These are phyloP conservation scores for Dendrobium huoshanense DNA, from an alignment of 106 monocot genomes.

Conservation along the genomic window DNA sequence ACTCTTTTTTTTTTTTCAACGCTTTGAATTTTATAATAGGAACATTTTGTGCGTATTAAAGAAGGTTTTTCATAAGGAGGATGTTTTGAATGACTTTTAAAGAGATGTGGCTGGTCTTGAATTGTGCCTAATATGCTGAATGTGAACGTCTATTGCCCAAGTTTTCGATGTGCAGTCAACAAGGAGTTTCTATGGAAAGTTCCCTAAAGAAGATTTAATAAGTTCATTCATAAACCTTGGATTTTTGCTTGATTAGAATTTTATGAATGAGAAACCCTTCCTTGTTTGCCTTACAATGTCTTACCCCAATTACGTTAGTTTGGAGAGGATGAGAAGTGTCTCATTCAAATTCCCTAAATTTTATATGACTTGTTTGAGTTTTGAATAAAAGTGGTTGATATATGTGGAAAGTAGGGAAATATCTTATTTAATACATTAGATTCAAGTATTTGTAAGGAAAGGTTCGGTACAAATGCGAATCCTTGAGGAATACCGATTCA, in stretches of 20 bases:
- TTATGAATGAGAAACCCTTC: neutral
- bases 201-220: neutral
- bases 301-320: neutral
- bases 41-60: neutral
- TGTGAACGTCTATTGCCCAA: neutral
- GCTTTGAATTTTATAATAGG: neutral
- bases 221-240: neutral
- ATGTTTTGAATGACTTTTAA: neutral
- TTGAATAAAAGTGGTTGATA: neutral
- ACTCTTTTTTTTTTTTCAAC: neutral
- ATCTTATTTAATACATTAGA: neutral
- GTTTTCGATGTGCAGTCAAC: neutral
- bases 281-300: neutral
- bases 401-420: neutral
- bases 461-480: neutral
- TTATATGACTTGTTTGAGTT: neutral
- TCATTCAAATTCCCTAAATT: neutral
- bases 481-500: neutral
- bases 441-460: slow-evolving; percentile 4
- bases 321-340: neutral
- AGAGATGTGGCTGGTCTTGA: neutral
- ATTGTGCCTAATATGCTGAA: neutral
- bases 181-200: neutral
- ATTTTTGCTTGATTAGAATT: neutral
- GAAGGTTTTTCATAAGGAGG: neutral